Percentiles rank a stretch among this genome's conserved stretches.
phyloP scores from a whole-genome alignment of 352 stramenopile species.

The Phytopythium helicoides region DNA sequence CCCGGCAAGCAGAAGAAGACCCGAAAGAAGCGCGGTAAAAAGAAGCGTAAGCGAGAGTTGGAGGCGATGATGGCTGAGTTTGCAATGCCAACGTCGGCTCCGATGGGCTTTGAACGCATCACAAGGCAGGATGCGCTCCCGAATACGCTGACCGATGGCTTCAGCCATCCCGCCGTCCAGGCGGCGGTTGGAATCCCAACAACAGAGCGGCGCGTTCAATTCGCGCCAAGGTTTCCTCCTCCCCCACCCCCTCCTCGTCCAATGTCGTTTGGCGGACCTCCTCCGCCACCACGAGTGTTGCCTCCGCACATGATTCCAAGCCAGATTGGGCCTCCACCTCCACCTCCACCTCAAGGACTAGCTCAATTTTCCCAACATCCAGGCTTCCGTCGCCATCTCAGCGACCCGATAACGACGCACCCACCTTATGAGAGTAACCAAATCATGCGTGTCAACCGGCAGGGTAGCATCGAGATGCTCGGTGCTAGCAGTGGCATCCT shows the following conservation, averaged over 20 bases:
- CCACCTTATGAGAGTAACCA: slow-evolving; percentile 44
- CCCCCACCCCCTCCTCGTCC: no score
- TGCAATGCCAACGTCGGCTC: slow-evolving; percentile 4
- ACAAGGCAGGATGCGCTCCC: slow-evolving; percentile 26
- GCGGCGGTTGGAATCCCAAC: no score
- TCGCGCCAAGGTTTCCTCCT: no score
- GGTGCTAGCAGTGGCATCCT: slow-evolving; percentile 13
- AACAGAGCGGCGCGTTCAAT: no score
- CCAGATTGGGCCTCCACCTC: no score
- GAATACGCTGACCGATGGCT: slow-evolving; percentile 3
- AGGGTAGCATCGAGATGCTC: slow-evolving; percentile 60
- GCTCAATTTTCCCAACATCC: no score
- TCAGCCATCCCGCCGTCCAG: not conserved
- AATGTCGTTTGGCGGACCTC: no score
- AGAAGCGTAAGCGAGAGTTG: slow-evolving; percentile 72
- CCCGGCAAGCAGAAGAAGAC: slow-evolving; percentile 37
- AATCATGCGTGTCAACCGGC: slow-evolving; percentile 72
- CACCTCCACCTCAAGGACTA: no score
- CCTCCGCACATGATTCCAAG: no score
- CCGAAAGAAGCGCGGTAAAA: slow-evolving; percentile 78
- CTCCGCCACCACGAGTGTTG: no score
- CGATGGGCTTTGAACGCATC: slow-evolving; percentile 28
- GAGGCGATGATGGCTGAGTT: slow-evolving; percentile 42
- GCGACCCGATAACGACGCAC: slow-evolving; percentile 5
- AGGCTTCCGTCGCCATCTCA: no score